These are phyloP conservation scores for Gossypium mustelinum DNA, from an alignment of 345 rosid species.

Conservation along the genomic window DNA sequence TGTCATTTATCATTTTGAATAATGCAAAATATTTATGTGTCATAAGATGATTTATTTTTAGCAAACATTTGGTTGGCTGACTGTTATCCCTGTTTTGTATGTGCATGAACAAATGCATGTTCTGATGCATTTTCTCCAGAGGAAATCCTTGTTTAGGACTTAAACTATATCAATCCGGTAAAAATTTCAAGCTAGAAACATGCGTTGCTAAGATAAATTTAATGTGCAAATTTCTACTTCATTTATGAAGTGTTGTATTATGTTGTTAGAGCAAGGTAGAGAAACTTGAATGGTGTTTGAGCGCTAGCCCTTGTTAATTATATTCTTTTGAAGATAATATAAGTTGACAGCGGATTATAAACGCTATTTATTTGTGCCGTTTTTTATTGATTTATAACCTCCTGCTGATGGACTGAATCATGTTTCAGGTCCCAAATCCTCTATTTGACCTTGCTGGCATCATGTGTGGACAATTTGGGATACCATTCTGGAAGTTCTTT, in stretches of 20 bases:
- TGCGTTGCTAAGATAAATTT: background rate
- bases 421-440: constrained; percentile 86
- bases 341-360: background rate
- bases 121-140: constrained; percentile 1
- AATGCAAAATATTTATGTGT: background rate
- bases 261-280: background rate
- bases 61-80: background rate
- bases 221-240: background rate
- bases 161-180: background rate
- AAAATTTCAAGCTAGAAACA: background rate
- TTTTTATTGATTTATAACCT: background rate
- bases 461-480: constrained; percentile 96
- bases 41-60: background rate
- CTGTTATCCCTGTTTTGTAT: background rate
- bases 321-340: background rate
- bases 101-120: background rate
- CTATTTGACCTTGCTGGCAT: constrained; percentile 98
- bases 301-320: background rate
- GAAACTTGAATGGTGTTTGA: background rate
- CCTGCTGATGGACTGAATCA: constrained; percentile 11
- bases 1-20: background rate
- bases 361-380: background rate
- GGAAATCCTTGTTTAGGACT: background rate
- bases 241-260: background rate
- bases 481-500: constrained; percentile 90